Percentiles rank a stretch among this genome's conserved stretches.
phyloP scores from a whole-genome alignment of 495 filamentous ascomycete species.

The Talaromyces borbonicus region DNA sequence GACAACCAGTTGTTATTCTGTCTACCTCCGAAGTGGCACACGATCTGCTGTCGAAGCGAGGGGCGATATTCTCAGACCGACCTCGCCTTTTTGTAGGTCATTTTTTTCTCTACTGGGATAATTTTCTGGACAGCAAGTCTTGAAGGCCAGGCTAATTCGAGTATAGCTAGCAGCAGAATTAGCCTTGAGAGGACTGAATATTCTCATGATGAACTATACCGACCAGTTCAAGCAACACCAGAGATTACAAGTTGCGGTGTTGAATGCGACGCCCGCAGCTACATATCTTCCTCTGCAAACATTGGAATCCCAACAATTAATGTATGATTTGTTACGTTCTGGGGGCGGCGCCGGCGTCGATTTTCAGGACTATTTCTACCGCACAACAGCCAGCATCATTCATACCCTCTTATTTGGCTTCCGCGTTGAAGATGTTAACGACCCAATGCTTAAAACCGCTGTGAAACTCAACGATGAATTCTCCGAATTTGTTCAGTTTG shows the following conservation, averaged over 20 bases:
- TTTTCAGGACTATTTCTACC: constrained; percentile 8
- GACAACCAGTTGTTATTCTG: constrained; percentile 20
- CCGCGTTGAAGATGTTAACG: constrained; percentile 10
- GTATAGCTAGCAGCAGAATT: constrained; percentile 12
- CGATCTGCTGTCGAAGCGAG: constrained; percentile 20
- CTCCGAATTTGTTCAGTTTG: constrained; percentile 10
- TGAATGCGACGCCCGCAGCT: constrained; percentile 13
- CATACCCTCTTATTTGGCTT: constrained; percentile 14
- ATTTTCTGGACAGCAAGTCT: too few relatives aligned
- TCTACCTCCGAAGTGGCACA: constrained; percentile 18
- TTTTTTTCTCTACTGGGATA: neutral
- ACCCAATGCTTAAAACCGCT: constrained; percentile 9
- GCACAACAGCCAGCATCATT: constrained; percentile 12
- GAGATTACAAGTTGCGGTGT: constrained; percentile 11
- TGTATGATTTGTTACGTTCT: neutral
- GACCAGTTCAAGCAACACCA: constrained; percentile 15
- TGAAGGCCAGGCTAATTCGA: constrained; percentile 7
- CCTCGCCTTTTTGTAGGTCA: constrained; percentile 8
- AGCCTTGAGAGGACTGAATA: constrained; percentile 14
- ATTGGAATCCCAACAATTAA: constrained; percentile 7
- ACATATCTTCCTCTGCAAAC: constrained; percentile 12
- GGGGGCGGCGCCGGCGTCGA: constrained; percentile 1
- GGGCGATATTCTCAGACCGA: constrained; percentile 14
- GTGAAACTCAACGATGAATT: constrained; percentile 14
- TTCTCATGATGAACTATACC: constrained; percentile 17